Evolutionary conservation across 306 rosid genomes (phyloP), one percentile per base, ranked within the genome.

Genomic region (Neltuma alba): DNA sequence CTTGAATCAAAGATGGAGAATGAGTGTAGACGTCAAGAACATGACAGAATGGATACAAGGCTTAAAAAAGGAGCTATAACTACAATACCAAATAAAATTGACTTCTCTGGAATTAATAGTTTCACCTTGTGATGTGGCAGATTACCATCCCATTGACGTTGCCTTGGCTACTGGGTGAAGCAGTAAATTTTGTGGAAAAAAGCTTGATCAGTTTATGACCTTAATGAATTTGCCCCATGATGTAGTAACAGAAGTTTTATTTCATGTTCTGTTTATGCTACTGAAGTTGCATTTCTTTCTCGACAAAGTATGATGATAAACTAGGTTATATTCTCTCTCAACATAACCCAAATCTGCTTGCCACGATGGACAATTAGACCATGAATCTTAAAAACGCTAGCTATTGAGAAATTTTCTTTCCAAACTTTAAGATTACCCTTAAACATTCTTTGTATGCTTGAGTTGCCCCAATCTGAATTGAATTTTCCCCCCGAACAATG

Each of bases 301-400:
- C 5, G 23, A 36, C n/a, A 42, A 37, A 60, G 75, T 52, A 18
- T 3, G 54, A 66, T 2, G 36, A 40, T 37, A 50, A 77, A 67
- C 37, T 28, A 37, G 54, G 68, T 21, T 40, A 52, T 38, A 52
- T 63, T 34, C 13, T 34, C 14, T n/a, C 27, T n/a, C 28, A 52
- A 52, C 10, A 63, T 48, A 16, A 50, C 36, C 36, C 50, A 23
- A 33, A 67, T 66, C 47, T 18, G 23, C 28, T 67, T 77, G 66
- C 44, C 73, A 76, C 33, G 64, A 21, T 40, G 70, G 20, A 40
- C 41, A 70, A 34, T 61, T 36, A 62, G 57, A 72, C 54, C 70
- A 27, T 65, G 61, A 45, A 68, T 60, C 65, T 52, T 63, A 37
- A 63, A 27, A 20, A 54, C 37, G n/a, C 68, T 1, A 18, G 48